Conservation (phyloP, 2,329 filamentous ascomycete genomes). For the Apiospora pterosperma region DNA sequence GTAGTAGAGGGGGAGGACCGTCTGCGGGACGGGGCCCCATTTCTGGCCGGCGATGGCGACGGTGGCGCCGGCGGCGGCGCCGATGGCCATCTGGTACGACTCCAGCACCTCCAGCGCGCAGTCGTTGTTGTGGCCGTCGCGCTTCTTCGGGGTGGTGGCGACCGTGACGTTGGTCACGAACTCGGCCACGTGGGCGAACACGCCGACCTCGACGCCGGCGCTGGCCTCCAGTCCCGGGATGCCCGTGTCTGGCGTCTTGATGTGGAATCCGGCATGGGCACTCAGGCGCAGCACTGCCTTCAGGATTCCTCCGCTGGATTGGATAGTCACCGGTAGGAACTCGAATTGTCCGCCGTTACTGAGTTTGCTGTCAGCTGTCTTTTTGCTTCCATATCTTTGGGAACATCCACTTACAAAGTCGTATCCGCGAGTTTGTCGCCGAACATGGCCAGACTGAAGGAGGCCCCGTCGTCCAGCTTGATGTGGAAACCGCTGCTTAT, state of each 20-base stretch:
- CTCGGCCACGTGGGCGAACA: conserved; percentile 52
- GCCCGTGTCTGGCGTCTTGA: conserved; percentile 18
- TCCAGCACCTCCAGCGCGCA: conserved; percentile 46
- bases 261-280: conserved; percentile 39
- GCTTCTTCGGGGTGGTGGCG: conserved; percentile 3
- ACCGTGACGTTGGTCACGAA: conserved; percentile 50
- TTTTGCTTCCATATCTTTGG: background rate
- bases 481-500: conserved; percentile 55
- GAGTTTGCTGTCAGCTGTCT: background rate
- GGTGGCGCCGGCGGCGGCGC: conserved; percentile 51
- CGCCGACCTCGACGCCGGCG: conserved; percentile 43
- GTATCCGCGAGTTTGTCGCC: conserved; percentile 43
- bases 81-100: conserved; percentile 48
- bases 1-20: conserved; percentile 48
- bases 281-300: conserved; percentile 45
- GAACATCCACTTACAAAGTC: conserved; percentile 39
- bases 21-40: conserved; percentile 47
- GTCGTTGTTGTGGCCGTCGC: conserved; percentile 26
- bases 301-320: conserved; percentile 38
- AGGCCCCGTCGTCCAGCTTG: conserved; percentile 46
- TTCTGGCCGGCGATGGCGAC: conserved; percentile 37
- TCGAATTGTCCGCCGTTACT: conserved; percentile 53
- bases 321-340: conserved; percentile 51
- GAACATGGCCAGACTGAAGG: conserved; percentile 48
- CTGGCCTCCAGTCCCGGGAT: conserved; percentile 26